Conservation (phyloP, 768 basidiomycete genomes). For the Hericium erinaceus region DNA sequence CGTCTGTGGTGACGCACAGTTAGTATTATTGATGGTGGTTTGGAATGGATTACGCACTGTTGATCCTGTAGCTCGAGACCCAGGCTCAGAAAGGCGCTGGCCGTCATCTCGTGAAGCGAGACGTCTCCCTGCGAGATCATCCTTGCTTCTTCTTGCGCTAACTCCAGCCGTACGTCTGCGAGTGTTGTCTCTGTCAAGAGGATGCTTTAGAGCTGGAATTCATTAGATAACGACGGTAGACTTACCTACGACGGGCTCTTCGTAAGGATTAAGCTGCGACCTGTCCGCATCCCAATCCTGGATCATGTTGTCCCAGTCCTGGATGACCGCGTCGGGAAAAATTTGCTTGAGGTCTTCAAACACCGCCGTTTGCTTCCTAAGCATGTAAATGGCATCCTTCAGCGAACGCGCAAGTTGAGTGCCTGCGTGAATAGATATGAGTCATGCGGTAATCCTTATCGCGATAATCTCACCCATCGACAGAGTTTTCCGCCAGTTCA, state of each 20-base stretch:
- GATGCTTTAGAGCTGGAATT: too few relatives aligned
- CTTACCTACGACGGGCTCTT: neutral
- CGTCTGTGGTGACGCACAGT: too few relatives aligned
- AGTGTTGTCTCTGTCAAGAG: neutral
- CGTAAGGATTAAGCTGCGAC: neutral
- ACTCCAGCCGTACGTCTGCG: neutral
- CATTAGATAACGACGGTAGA: too few relatives aligned
- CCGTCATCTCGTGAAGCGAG: neutral
- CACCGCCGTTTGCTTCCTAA: neutral
- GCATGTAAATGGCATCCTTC: neutral
- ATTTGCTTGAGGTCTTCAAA: neutral
- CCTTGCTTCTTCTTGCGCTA: neutral
- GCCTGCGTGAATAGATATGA: too few relatives aligned
- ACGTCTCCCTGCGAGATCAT: neutral
- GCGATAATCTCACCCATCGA: neutral
- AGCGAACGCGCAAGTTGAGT: neutral
- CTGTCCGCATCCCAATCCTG: neutral
- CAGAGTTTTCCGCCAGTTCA: neutral
- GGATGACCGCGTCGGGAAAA: neutral
- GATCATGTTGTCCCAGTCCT: neutral
- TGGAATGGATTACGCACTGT: too few relatives aligned
- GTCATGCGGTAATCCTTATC: too few relatives aligned
- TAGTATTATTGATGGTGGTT: neutral
- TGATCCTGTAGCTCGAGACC: neutral
- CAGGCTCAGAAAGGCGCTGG: neutral